These are phyloP conservation scores for Fraxinus greggii DNA, from an alignment of 305 asterid genomes.

Conservation along the genomic window DNA sequence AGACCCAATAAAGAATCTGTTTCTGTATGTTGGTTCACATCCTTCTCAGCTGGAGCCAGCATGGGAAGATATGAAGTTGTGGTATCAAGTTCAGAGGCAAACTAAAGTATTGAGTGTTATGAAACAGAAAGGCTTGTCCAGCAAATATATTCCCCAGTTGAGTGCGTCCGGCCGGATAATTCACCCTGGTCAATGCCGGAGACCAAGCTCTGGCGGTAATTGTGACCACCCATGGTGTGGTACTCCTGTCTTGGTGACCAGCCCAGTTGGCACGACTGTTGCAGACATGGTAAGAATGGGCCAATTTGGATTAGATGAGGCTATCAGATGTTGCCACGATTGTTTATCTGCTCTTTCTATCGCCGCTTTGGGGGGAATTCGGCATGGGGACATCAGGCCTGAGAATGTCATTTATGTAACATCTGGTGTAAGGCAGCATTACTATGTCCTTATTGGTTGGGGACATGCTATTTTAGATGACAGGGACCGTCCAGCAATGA, in stretches of 20 bases:
- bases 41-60: conserved; percentile 96
- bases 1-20: conserved; percentile 50
- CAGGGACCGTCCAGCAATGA: conserved; percentile 81
- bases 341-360: conserved; percentile 81
- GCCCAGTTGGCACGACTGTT: conserved; percentile 75
- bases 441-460: conserved; percentile 81
- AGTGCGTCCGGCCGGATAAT: conserved; percentile 73
- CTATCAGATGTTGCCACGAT: conserved; percentile 89
- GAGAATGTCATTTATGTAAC: conserved; percentile 67
- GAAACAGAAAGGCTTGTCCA: conserved; percentile 79
- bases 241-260: conserved; percentile 69
- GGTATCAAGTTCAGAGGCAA: conserved; percentile 98
- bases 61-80: conserved; percentile 87
- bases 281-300: conserved; percentile 72
- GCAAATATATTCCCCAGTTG: conserved; percentile 73
- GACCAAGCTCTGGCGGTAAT: conserved; percentile 55
- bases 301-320: conserved; percentile 62
- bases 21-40: conserved; percentile 79
- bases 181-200: conserved; percentile 76
- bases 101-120: conserved; percentile 74
- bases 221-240: conserved; percentile 91
- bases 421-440: conserved; percentile 49
- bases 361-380: conserved; percentile 69
- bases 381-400: conserved; percentile 92
- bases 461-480: conserved; percentile 96